phyloP scores from a whole-genome alignment of 2,329 filamentous ascomycete genomes.

The Penicillium psychrosexuale region DNA sequence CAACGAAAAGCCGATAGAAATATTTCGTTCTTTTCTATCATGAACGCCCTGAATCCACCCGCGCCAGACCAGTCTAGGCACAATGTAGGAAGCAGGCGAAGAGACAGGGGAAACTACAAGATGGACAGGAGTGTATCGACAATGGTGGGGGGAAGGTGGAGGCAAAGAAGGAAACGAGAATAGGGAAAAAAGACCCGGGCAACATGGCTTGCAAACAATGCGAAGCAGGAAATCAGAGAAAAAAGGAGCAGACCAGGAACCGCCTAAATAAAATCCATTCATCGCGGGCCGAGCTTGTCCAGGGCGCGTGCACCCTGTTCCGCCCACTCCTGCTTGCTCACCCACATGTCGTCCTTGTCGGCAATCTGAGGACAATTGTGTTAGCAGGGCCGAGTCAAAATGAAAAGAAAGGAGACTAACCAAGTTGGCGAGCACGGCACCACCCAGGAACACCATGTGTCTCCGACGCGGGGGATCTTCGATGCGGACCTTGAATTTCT shows the following conservation, averaged over 20 bases:
- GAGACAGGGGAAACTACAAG: conserved; percentile 16
- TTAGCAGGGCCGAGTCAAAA: conserved; percentile 9
- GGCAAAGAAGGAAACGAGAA: conserved; percentile 1
- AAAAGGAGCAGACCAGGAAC: conserved; percentile 15
- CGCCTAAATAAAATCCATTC: conserved; percentile 30
- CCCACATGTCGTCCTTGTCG: conserved; percentile 99
- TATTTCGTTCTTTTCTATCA: conserved; percentile 22
- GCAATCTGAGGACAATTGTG: conserved; percentile 62
- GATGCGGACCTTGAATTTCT: conserved; percentile 99
- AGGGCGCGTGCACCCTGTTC: conserved; percentile 82
- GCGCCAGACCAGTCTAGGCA: conserved; percentile 27
- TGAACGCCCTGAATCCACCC: conserved; percentile 16
- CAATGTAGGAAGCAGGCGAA: conserved; percentile 16
- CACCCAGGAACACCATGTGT: conserved; percentile 99
- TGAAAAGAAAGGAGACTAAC: conserved; percentile 40
- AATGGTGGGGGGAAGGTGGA: conserved; percentile 8
- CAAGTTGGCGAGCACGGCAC: conserved; percentile 94
- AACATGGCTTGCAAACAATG: conserved; percentile 24
- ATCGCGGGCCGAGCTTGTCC: conserved; percentile 91
- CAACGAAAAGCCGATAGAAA: conserved; percentile 5
- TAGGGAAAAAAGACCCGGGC: conserved; percentile 2
- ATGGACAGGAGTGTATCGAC: conserved; percentile 20
- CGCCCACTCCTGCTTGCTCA: conserved; percentile 93
- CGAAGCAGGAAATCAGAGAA: conserved; percentile 21
- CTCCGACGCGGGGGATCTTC: conserved; percentile 92